Evolutionary conservation across 2,329 filamentous ascomycete genomes (phyloP).

Genomic region (Fusarium xylarioides): DNA sequence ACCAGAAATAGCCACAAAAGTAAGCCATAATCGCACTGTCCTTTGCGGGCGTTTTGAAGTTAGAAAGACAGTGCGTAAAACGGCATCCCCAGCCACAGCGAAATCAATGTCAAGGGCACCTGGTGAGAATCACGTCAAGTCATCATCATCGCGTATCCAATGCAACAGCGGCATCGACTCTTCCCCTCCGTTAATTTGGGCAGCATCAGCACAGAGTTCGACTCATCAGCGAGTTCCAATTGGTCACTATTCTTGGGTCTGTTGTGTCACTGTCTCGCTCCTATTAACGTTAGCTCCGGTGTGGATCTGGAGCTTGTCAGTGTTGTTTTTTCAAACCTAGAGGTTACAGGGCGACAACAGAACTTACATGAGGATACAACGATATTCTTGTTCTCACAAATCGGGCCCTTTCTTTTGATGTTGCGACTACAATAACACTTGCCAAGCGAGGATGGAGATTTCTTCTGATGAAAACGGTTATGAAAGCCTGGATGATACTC

Average conservation of each 20-base stretch:
- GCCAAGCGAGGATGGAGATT: slow-evolving; percentile 5
- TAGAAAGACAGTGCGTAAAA: background rate
- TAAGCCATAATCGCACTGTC: background rate
- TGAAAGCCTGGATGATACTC: slow-evolving; percentile 30
- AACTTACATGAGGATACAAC: slow-evolving; percentile 3
- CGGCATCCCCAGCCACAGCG: slow-evolving; percentile 7
- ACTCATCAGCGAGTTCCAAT: background rate
- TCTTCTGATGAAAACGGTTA: slow-evolving; percentile 37
- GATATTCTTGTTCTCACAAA: background rate
- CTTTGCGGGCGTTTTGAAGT: rapidly evolving
- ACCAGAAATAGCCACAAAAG: background rate
- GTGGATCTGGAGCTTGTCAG: background rate
- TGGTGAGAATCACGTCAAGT: slow-evolving; percentile 31
- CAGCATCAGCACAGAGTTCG: background rate
- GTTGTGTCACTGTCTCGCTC: background rate
- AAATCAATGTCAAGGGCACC: background rate
- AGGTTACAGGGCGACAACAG: background rate
- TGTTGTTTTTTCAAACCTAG: slow-evolving; percentile 15
- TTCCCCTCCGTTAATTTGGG: background rate
- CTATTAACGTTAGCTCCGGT: slow-evolving; percentile 9
- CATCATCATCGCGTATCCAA: slow-evolving; percentile 24
- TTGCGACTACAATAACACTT: background rate
- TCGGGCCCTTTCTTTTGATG: background rate
- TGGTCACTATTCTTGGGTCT: background rate
- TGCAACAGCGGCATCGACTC: background rate